Conservation (phyloP, 495 filamentous ascomycete genomes). For the Talaromyces ruber region DNA sequence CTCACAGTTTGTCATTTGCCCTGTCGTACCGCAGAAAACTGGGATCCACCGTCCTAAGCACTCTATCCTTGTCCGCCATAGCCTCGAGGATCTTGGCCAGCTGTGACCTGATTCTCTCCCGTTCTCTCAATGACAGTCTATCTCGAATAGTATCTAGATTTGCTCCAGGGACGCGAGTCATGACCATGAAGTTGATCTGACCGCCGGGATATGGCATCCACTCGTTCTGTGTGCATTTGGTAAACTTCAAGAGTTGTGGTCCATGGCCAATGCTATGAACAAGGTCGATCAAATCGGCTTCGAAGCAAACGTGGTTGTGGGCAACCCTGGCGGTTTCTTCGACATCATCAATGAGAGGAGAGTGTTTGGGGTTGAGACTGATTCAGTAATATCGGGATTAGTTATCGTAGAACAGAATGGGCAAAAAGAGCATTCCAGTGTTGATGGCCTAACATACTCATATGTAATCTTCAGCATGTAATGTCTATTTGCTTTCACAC, state of each 20-base stretch:
- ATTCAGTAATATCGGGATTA: neutral
- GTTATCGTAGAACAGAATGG: neutral
- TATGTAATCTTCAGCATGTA: neutral
- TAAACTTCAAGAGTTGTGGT: neutral
- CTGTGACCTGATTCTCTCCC: neutral
- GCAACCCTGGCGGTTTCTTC: neutral
- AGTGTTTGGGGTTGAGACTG: neutral
- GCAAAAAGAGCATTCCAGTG: neutral
- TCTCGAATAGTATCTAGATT: neutral
- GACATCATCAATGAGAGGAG: neutral
- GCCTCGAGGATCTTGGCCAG: neutral
- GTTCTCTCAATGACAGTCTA: neutral
- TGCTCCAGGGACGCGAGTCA: neutral
- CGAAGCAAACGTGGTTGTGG: neutral
- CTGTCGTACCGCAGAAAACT: neutral
- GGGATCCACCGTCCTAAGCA: neutral
- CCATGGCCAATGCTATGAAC: neutral
- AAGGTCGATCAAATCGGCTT: neutral
- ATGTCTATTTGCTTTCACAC: neutral
- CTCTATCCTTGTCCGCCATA: neutral
- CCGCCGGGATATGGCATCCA: neutral
- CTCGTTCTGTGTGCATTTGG: neutral
- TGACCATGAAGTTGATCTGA: neutral
- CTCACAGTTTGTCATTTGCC: neutral
- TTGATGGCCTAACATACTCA: neutral